Evolutionary conservation across 1,139 yeast genomes (phyloP).

Genomic region (Arxiozyma slooffiae): DNA sequence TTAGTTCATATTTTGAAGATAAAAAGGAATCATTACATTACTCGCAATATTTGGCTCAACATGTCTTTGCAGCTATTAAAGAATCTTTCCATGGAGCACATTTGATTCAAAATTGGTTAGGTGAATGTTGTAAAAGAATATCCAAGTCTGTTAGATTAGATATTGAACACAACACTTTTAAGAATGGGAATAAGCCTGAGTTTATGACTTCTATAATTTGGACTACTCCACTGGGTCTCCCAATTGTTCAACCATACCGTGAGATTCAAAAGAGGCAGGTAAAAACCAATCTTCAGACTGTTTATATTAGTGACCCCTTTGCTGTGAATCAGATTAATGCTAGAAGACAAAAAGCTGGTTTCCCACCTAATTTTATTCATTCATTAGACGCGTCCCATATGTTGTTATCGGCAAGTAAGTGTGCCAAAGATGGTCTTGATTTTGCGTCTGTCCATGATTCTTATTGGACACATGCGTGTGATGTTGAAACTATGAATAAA

Average conservation of each 20-base stretch:
- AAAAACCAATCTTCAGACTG: constrained; percentile 71
- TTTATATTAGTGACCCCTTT: constrained; percentile 74
- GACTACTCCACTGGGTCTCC: constrained; percentile 92
- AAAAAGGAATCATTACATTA: constrained; percentile 31
- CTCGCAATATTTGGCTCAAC: constrained; percentile 62
- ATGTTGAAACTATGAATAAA: constrained; percentile 64
- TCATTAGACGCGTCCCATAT: constrained; percentile 95
- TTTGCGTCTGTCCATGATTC: constrained; percentile 98
- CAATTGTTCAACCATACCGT: constrained; percentile 95
- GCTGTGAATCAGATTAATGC: constrained; percentile 74
- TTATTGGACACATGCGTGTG: constrained; percentile 95
- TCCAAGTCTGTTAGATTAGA: constrained; percentile 70
- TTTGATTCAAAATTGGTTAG: constrained; percentile 92
- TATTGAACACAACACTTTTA: constrained; percentile 32
- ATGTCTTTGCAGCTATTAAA: constrained; percentile 76
- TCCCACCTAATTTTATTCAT: constrained; percentile 93
- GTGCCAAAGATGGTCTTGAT: constrained; percentile 56
- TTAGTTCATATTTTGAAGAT: constrained; percentile 38
- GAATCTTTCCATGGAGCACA: constrained; percentile 89
- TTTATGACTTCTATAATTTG: constrained; percentile 86
- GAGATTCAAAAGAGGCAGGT: constrained; percentile 54
- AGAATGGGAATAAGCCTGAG: constrained; percentile 39
- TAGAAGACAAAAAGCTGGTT: constrained; percentile 82
- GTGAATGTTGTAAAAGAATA: constrained; percentile 72
- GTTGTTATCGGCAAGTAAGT: constrained; percentile 78